Evolutionary conservation across 495 filamentous ascomycete species (phyloP).

Genomic region (Barbatosphaeria neglecta): DNA sequence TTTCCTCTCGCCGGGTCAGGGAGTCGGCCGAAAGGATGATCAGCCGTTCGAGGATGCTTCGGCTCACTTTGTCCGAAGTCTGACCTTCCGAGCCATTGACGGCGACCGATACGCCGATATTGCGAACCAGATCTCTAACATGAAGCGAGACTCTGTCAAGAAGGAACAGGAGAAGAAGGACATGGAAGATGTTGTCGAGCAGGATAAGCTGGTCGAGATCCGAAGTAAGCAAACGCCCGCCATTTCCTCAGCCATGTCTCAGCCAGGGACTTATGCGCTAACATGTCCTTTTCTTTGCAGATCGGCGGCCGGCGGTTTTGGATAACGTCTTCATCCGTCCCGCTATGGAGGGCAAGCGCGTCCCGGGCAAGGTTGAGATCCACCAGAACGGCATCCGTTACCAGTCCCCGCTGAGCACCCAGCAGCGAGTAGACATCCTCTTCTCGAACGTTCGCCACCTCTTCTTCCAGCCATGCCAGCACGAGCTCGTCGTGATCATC

Average conservation of each 20-base stretch:
- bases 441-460: slow-evolving; percentile 98
- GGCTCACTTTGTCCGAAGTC: slow-evolving; percentile 88
- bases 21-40: slow-evolving; percentile 95
- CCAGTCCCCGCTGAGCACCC: slow-evolving; percentile 69
- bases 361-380: slow-evolving; percentile 89
- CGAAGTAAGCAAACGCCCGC: slow-evolving; percentile 51
- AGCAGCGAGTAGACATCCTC: slow-evolving; percentile 79
- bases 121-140: slow-evolving; percentile 77
- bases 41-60: slow-evolving; percentile 95
- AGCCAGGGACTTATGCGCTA: slow-evolving; percentile 17
- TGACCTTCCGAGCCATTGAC: slow-evolving; percentile 88
- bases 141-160: slow-evolving; percentile 81
- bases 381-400: slow-evolving; percentile 99
- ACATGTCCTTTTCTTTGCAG: slow-evolving; percentile 27
- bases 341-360: slow-evolving; percentile 87
- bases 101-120: slow-evolving; percentile 79
- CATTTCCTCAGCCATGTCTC: too few relatives aligned
- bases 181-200: slow-evolving; percentile 99
- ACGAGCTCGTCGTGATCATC: slow-evolving; percentile 95
- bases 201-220: slow-evolving; percentile 90
- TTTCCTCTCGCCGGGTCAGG: slow-evolving; percentile 92
- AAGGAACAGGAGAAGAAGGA: slow-evolving; percentile 98
- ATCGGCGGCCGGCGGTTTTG: slow-evolving; percentile 75
- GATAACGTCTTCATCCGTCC: slow-evolving; percentile 91
- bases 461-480: slow-evolving; percentile 95